Evolutionary conservation across 805 yeast species (phyloP).

Genomic region (Ascoidea asiatica): DNA sequence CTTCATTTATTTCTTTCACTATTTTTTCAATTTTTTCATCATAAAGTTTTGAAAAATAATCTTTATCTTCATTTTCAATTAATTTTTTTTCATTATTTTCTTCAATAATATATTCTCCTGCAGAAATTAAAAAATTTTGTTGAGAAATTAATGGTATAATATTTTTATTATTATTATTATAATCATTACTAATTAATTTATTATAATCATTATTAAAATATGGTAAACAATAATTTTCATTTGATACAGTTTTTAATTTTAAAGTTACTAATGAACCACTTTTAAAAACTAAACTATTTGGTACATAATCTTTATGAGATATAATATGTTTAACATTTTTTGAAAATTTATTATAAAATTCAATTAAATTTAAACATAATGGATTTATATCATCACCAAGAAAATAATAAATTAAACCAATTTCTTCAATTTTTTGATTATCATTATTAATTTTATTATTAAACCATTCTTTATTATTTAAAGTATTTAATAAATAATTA

Average conservation of each 20-base stretch:
- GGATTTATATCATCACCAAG: conserved; percentile 51
- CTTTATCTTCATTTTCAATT: neutral
- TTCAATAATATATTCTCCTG: too few species aligned
- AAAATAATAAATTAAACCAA: conserved; percentile 59
- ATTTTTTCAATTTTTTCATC: too few species aligned
- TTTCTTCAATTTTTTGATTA: conserved; percentile 15
- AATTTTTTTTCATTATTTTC: too few species aligned
- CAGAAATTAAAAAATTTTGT: neutral
- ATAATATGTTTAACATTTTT: conserved; percentile 36
- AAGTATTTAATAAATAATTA: conserved; percentile 25
- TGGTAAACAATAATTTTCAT: conserved; percentile 26
- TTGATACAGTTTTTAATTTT: conserved; percentile 42
- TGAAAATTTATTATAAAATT: conserved; percentile 36
- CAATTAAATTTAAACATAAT: conserved; percentile 18
- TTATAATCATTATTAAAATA: conserved; percentile 10
- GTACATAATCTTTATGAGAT: conserved; percentile 55
- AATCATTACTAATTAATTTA: neutral
- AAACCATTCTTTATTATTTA: conserved; percentile 4
- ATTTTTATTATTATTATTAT: neutral
- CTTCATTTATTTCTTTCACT: too few species aligned
- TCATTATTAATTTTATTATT: conserved; percentile 13
- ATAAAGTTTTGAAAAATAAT: neutral
- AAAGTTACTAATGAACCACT: conserved; percentile 39
- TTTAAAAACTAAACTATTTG: conserved; percentile 45
- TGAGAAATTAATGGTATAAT: too few species aligned